Evolutionary conservation across 306 rosid genomes (phyloP), one percentile per base, ranked within the genome.

Genomic region (Hippophae rhamnoides): DNA sequence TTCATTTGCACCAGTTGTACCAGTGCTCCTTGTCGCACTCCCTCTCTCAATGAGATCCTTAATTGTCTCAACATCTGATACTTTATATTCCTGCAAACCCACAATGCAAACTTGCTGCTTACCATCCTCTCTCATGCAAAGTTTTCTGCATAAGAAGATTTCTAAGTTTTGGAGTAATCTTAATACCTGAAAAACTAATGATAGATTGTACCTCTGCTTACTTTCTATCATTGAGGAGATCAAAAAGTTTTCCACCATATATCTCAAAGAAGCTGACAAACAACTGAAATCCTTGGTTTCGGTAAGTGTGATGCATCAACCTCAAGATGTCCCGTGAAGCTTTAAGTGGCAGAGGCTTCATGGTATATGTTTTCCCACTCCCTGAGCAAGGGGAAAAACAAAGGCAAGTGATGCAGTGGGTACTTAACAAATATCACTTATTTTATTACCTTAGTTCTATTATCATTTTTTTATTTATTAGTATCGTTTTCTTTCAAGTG

Each of bases 51-150:
- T 93, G 72, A 93, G 78, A 49, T 93, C 99, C 74, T 78, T 83
- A 69, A 93, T 93, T 67, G 86, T 82, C 76, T 93, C 99, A 43
- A 93, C 99, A 75, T 93, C 99, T 3, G 95, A 79, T 27, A 93
- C 99, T 65, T 69, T 78, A 78, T 80, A 93, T 74, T 93, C 99
- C 77, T 86, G 97, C 87, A 93, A 77, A 58, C 99, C 99, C 72
- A 93, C 99, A 54, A 93, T 86, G 75, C 99, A 93, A 72, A 93
- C 99, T 81, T 93, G 94, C 70, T 93, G 85, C 76, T 75, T 93
- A 5, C 99, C 99, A 78, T 93, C 99, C 79, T 93, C 99, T 78
- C 99, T 84, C 97, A 93, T 88, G 83, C 79, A 89, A 72, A 93
- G 99, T 69, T 93, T 93, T 77, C 99, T 93, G 82, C 74, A 72